phyloP scores from a whole-genome alignment of 2,329 filamentous ascomycete genomes.

The Cercospora berteroae region DNA sequence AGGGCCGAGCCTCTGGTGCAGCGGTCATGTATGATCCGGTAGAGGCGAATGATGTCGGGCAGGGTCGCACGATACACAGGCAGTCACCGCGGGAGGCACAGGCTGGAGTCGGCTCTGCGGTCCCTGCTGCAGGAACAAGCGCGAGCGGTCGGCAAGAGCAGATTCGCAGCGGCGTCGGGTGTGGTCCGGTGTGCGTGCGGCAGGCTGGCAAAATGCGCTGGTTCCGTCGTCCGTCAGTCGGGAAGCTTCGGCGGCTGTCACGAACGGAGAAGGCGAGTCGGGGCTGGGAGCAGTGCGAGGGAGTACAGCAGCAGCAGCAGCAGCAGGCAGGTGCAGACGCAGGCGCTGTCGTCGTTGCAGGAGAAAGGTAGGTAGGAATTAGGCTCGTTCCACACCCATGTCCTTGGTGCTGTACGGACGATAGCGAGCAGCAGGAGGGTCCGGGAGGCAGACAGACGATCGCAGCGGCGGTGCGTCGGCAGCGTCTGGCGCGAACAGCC shows the following conservation, averaged over 20 bases:
- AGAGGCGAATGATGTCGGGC: constrained; percentile 2
- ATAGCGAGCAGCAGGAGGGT: background rate
- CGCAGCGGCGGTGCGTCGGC: background rate
- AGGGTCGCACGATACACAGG: background rate
- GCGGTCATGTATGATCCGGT: background rate
- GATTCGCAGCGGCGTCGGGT: background rate
- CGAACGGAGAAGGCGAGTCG: background rate
- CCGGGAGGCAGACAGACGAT: background rate
- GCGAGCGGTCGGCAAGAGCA: background rate
- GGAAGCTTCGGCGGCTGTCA: background rate
- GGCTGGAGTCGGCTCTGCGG: constrained; percentile 5
- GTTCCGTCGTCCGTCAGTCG: background rate
- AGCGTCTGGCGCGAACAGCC: background rate
- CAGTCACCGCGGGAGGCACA: background rate
- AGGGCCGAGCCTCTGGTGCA: constrained; percentile 5
- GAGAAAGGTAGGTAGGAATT: background rate
- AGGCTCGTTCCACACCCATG: constrained; percentile 12
- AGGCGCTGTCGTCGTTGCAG: background rate
- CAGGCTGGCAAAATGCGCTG: background rate
- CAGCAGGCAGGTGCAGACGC: background rate
- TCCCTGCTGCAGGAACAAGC: constrained; percentile 11
- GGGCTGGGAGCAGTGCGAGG: background rate
- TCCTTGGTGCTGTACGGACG: background rate
- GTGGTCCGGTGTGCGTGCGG: background rate
- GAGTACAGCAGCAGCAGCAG: background rate